Evolutionary conservation across 1,284 basidiomycete genomes (phyloP), one percentile per base, ranked within the genome.

Genomic region (Puccinia brachypodii): DNA sequence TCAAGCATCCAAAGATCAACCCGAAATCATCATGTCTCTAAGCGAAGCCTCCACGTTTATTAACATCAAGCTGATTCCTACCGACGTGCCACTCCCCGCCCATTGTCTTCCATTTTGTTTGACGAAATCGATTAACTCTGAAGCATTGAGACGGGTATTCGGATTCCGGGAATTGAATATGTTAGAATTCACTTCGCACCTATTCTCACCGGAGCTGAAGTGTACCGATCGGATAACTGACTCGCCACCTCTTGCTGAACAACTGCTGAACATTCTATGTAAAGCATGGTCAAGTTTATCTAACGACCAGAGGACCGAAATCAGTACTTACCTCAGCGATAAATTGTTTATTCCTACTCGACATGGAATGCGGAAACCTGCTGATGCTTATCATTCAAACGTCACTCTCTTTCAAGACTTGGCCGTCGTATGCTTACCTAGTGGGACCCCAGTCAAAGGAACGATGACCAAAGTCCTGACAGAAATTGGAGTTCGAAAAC

Each of bases 401-500:
- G 94, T 93, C 50, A 91, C 94, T 83, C 89, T 98, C 13, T 98
- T 99, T 86, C 90, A 91, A 16, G 96, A 99, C 86, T 88, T 98
- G 31, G 92, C 94, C 8, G 90, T 96, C 38, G 91, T 96, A 1
- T 90, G 89, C 0, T 88, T 98, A 69, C 91, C 94, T 0, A 93
- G 92, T 14, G 91, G 90, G 0, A 85, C 87, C 0, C 83, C 86
- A 0, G 89, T 96, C 83, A 95, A 93, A 85, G 93, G 92, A 0
- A 88, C 89, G 19, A 86, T 95, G 83, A 94, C 96, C 85, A 92
- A 91, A 84, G 87, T 98, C 33, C 87, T 99, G 4, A 88, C 91
- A 36, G 90, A 89, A 0, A 88, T 98, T 0, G 95, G 64, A 11
- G 94, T 98, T 13, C 90, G 95, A 31, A 93, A 92, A 84, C 96